Conservation (phyloP, 768 basidiomycete species). For the Vararia minispora region DNA sequence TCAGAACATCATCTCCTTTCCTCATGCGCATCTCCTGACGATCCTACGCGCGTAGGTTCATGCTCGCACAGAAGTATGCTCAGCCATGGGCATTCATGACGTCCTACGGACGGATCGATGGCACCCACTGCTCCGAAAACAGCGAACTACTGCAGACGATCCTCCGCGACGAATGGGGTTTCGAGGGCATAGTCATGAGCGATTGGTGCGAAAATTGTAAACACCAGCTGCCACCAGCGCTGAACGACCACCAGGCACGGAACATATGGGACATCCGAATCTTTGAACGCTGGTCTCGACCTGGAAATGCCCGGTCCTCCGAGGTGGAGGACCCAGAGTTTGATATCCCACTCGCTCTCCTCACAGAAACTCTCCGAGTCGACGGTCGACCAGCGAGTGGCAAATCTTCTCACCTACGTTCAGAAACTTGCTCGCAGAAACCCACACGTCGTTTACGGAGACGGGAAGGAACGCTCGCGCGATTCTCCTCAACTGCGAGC, state of each 20-base stretch:
- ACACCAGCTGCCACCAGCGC: neutral
- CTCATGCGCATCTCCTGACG: neutral
- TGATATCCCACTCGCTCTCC: constrained; percentile 28
- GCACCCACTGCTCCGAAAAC: constrained; percentile 34
- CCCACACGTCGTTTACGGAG: constrained; percentile 51
- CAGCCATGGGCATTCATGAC: constrained; percentile 61
- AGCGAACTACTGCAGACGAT: constrained; percentile 28
- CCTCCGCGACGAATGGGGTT: constrained; percentile 38
- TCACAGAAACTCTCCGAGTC: constrained; percentile 37
- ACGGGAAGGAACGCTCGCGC: constrained; percentile 44
- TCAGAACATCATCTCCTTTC: constrained; percentile 21
- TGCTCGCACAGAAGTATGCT: constrained; percentile 55
- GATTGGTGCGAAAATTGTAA: constrained; percentile 37
- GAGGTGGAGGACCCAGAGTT: constrained; percentile 27
- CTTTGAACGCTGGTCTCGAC: constrained; percentile 36
- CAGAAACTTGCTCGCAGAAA: constrained; percentile 45
- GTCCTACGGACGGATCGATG: constrained; percentile 37
- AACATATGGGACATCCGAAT: constrained; percentile 29
- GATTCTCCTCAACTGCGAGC: constrained; percentile 39
- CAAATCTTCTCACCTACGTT: constrained; percentile 40
- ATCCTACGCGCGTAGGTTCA: constrained; percentile 33
- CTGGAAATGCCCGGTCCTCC: constrained; percentile 37
- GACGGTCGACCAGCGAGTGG: constrained; percentile 40
- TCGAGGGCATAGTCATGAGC: constrained; percentile 35
- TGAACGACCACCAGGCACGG: constrained; percentile 24